These are phyloP conservation scores for Sporothrix pseudoabietina DNA, from an alignment of 2,329 filamentous ascomycete species.

Conservation along the genomic window DNA sequence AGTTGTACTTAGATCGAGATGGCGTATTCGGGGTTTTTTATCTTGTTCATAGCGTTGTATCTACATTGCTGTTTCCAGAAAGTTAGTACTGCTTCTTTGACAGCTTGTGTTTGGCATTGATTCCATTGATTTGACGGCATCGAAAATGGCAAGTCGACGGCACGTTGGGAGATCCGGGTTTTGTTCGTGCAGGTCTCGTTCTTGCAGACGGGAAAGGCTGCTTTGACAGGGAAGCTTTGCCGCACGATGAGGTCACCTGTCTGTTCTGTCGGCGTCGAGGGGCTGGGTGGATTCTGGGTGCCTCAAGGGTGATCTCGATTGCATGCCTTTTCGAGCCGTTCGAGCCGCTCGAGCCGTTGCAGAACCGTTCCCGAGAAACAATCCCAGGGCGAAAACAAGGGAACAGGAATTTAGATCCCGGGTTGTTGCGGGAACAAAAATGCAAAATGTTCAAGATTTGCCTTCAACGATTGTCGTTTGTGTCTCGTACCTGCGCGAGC, in stretches of 20 bases:
- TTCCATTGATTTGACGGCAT: neutral
- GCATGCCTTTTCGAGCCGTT: neutral
- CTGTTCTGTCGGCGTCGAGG: neutral
- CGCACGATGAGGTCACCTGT: conserved; percentile 22
- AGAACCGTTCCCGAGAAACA: neutral
- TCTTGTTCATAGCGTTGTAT: neutral
- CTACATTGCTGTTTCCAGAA: neutral
- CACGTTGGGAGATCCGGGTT: conserved; percentile 11
- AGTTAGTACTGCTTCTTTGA: neutral
- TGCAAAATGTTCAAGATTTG: neutral
- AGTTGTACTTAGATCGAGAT: neutral
- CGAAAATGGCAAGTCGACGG: neutral
- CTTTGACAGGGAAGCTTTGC: neutral
- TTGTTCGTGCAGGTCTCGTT: neutral
- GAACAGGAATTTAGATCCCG: neutral
- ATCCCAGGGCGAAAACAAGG: conserved; percentile 3
- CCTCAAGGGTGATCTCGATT: neutral
- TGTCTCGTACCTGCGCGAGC: neutral
- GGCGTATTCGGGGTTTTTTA: neutral
- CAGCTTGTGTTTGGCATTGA: neutral
- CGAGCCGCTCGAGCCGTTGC: neutral
- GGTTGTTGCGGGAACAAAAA: neutral
- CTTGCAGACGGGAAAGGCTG: neutral
- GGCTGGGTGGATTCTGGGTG: neutral
- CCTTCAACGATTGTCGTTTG: no score